Evolutionary conservation across 192 early-diverging fungal species (phyloP), one percentile per base, ranked within the genome.

Genomic region (Funneliformis mosseae): DNA sequence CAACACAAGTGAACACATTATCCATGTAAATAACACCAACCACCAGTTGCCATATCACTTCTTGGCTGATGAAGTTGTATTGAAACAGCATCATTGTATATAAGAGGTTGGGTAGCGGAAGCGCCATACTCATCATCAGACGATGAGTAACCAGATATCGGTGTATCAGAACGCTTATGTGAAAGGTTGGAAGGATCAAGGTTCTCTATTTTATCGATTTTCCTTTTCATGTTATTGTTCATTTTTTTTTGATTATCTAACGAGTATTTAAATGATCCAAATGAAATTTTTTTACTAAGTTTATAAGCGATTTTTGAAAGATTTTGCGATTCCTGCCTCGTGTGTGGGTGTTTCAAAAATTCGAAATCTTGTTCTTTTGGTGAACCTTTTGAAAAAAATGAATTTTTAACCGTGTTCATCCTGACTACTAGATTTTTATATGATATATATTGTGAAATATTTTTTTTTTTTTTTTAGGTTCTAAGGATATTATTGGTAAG

Each of bases 1-100:
- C n/a, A n/a, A n/a, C 0, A 63, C 61, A 63, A 21, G 2, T 23
- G 9, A 63, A 23, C 9, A 12, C 10, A 67, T 33, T 7, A 33
- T 33, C 33, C 33, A 33, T 33, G 16, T 5, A 63, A 38, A 10
- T 21, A 14, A 38, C 33, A 55, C 25, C 25, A 23, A 74, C 72
- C 42, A 21, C 42, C 21, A 11, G 72, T 74, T 27, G 72, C 72
- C 72, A 74, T 74, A 25, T 74, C 72, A 74, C n/a, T 28, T 74
- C 45, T 18, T 46, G 18, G 45, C 48, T 50, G 72, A 21, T 74
- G 42, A 74, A 48, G 72, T 43, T 50, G 28, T 43, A 64, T 27
- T 4, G 45, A 74, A 48, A 74, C 72, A 7, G 72, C 28, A 74
- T 74, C 72, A 33, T 74, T 74, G 27, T 55, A 43, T 42, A 74